A percentile compares a stretch with the other conserved stretches of the same genome.
These are phyloP conservation scores for Agroathelia rolfsii DNA, from an alignment of 1,284 basidiomycete species.

Conservation along the genomic window DNA sequence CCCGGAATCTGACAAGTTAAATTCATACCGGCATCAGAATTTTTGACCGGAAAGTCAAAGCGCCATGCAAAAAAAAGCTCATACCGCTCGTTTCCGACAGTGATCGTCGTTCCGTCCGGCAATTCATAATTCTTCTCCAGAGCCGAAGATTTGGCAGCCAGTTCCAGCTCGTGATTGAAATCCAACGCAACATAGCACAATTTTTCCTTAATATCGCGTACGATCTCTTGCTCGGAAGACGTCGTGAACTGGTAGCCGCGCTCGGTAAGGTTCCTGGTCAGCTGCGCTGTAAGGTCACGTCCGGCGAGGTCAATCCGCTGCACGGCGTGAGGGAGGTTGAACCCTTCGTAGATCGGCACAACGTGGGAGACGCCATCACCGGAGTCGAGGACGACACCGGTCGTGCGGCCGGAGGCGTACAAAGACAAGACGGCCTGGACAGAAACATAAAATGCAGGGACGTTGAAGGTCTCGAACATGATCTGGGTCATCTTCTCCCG, in stretches of 20 bases:
- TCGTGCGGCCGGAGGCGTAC: conserved; percentile 67
- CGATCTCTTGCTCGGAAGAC: conserved; percentile 66
- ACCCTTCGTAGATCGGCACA: conserved; percentile 73
- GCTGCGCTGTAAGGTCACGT: conserved; percentile 67
- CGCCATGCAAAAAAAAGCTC: conserved; percentile 7
- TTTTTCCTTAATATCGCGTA: conserved; percentile 66
- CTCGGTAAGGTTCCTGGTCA: conserved; percentile 68
- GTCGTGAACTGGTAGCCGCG: conserved; percentile 72
- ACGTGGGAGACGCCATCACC: conserved; percentile 75
- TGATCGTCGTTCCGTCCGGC: conserved; percentile 72
- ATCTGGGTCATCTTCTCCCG: conserved; percentile 79
- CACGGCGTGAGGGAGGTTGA: conserved; percentile 69
- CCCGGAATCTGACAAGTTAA: conserved; percentile 44
- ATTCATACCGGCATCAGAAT: not conserved
- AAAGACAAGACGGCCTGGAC: conserved; percentile 73
- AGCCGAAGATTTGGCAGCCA: conserved; percentile 61
- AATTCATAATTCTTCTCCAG: conserved; percentile 75
- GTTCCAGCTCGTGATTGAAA: conserved; percentile 70
- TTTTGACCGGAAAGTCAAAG: conserved; percentile 1
- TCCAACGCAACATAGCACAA: conserved; percentile 62
- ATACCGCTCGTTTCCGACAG: conserved; percentile 65
- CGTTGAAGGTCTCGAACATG: conserved; percentile 81
- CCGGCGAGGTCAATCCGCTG: conserved; percentile 68
- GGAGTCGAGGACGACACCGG: conserved; percentile 73
- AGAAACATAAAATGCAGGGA: conserved; percentile 68